phyloP scores from a whole-genome alignment of 169 alveolate genomes.

The Plasmodium vivax region DNA sequence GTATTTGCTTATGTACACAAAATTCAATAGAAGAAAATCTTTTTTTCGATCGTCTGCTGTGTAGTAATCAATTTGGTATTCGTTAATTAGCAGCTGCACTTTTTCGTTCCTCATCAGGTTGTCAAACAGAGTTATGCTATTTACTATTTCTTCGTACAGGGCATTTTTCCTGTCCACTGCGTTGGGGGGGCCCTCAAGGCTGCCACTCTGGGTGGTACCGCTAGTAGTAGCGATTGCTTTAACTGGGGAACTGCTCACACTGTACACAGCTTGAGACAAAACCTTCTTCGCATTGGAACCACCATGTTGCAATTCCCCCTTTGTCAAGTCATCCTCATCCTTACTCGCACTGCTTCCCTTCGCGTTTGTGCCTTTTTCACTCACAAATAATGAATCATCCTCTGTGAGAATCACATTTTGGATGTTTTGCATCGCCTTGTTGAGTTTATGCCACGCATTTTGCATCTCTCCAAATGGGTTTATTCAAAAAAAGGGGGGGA shows the following conservation, averaged over 20 bases:
- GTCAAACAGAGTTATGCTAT: slow-evolving; percentile 4
- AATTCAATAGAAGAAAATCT: slow-evolving; percentile 4
- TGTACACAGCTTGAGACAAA: neutral
- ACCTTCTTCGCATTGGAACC: neutral
- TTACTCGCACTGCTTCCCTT: neutral
- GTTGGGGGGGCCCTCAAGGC: neutral
- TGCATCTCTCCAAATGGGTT: slow-evolving; percentile 22
- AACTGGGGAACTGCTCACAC: neutral
- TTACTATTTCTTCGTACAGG: slow-evolving; percentile 31
- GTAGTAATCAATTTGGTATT: slow-evolving; percentile 22
- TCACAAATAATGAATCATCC: slow-evolving; percentile 2
- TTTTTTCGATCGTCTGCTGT: neutral
- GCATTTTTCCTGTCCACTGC: slow-evolving; percentile 1
- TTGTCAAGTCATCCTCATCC: neutral
- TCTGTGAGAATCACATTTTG: slow-evolving; percentile 41
- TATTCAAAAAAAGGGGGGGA: neutral
- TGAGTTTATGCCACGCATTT: slow-evolving; percentile 36
- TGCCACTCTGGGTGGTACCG: neutral
- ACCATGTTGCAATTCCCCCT: neutral
- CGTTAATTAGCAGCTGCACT: slow-evolving; percentile 9
- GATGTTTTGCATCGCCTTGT: slow-evolving; percentile 36
- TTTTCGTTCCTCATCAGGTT: slow-evolving; percentile 23
- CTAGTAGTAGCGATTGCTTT: neutral
- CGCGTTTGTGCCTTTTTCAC: neutral
- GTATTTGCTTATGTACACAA: slow-evolving; percentile 29